Evolutionary conservation across 2,329 filamentous ascomycete genomes (phyloP).

Genomic region (Gaeumannomyces sp.): DNA sequence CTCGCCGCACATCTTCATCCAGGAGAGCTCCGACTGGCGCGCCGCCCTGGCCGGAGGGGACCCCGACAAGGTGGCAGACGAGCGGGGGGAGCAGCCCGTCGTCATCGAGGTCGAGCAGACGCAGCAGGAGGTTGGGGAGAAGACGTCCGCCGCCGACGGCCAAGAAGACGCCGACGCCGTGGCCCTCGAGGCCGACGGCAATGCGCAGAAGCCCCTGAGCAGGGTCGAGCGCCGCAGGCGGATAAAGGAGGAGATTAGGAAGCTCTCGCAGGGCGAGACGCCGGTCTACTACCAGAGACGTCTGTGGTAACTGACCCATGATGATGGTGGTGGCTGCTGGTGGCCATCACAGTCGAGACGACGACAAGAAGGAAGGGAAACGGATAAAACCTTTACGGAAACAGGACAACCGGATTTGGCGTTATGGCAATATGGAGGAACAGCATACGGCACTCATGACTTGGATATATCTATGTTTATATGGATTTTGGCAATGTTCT

Average conservation of each 20-base stretch:
- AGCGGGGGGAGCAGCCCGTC: not conserved
- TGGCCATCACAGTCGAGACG: no score
- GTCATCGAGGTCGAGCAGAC: constrained; percentile 10
- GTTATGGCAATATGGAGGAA: not conserved
- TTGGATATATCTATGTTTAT: not conserved
- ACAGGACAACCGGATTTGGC: not conserved
- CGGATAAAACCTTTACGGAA: not conserved
- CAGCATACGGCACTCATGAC: not conserved
- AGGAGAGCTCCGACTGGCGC: constrained; percentile 5
- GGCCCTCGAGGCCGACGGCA: constrained; percentile 30
- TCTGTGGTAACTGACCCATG: constrained; percentile 35
- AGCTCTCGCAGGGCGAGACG: constrained; percentile 16
- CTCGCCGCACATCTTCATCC: constrained; percentile 40
- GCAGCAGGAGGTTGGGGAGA: constrained; percentile 14
- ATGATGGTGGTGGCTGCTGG: not conserved
- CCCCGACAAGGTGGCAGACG: constrained; percentile 8
- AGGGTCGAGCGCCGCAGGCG: constrained; percentile 47
- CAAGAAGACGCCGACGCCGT: constrained; percentile 1
- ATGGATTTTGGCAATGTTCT: not conserved
- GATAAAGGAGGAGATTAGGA: constrained; percentile 27
- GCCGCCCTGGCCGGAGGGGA: constrained; percentile 3
- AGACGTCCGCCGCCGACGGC: constrained; percentile 8
- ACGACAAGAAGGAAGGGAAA: not conserved
- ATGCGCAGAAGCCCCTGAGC: constrained; percentile 41
- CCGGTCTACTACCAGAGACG: constrained; percentile 49